Evolutionary conservation across 2,329 filamentous ascomycete species (phyloP).

Genomic region (Paramyrothecium sp.): DNA sequence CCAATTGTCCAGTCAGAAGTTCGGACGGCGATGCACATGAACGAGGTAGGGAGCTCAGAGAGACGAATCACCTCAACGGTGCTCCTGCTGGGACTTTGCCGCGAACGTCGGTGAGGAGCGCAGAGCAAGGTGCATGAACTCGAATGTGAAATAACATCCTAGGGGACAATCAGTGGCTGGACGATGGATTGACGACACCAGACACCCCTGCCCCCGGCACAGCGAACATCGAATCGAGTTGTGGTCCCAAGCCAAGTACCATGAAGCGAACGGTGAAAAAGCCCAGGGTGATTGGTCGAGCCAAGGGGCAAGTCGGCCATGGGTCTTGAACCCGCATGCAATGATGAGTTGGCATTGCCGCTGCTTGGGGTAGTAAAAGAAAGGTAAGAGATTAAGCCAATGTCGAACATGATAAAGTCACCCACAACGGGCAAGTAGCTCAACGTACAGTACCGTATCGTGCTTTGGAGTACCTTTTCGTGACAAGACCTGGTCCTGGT

Average conservation of each 20-base stretch:
- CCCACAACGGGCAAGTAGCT: constrained; percentile 15
- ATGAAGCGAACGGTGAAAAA: constrained; percentile 21
- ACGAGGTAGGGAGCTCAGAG: not conserved
- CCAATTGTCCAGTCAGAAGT: constrained; percentile 11
- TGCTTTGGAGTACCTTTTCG: not conserved
- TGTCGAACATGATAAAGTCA: constrained; percentile 2
- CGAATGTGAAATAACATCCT: not conserved
- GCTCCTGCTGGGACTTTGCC: not conserved
- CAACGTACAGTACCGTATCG: constrained; percentile 9
- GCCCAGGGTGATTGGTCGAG: constrained; percentile 19
- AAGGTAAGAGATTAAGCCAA: constrained; percentile 15
- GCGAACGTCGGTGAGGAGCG: constrained; percentile 28
- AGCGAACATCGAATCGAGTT: not conserved
- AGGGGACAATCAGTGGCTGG: constrained; percentile 26
- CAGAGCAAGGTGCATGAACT: constrained; percentile 28
- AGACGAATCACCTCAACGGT: not conserved
- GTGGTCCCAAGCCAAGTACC: not conserved
- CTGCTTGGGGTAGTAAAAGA: constrained; percentile 43
- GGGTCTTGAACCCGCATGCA: constrained; percentile 59
- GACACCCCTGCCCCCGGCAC: constrained; percentile 14
- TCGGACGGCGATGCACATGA: not conserved
- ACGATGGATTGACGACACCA: constrained; percentile 15
- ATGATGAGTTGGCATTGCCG: constrained; percentile 74
- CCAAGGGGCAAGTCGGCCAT: constrained; percentile 17
- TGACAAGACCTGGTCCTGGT: not conserved